phyloP scores from a whole-genome alignment of 1,284 basidiomycete genomes.

The Ustilago loliicola region DNA sequence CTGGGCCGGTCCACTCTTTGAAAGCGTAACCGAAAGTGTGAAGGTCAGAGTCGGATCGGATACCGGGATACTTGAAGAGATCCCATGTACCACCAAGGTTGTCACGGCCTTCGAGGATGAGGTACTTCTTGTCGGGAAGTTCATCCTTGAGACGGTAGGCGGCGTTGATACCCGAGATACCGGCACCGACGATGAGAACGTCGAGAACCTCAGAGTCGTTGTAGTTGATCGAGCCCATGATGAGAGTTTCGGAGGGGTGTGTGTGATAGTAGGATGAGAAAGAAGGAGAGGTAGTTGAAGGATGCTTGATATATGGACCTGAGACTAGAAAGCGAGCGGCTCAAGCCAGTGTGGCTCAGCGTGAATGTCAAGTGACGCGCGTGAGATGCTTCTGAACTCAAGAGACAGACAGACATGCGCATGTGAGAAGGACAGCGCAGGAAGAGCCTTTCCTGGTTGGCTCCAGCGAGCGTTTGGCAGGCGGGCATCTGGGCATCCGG shows the following conservation, averaged over 20 bases:
- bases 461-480: too few species aligned
- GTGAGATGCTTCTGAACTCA: background rate
- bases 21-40: constrained; percentile 58
- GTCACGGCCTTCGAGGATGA: constrained; percentile 54
- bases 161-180: constrained; percentile 69
- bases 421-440: background rate
- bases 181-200: constrained; percentile 66
- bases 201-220: constrained; percentile 50
- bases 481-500: too few species aligned
- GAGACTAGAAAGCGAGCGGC: background rate
- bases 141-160: constrained; percentile 61
- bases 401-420: too few species aligned
- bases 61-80: constrained; percentile 62
- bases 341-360: background rate
- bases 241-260: background rate
- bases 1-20: constrained; percentile 59
- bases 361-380: constrained; percentile 4
- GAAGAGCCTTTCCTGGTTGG: too few species aligned
- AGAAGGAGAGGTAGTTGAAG: background rate
- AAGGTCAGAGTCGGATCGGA: constrained; percentile 49
- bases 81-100: constrained; percentile 66
- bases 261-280: background rate
- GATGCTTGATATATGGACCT: background rate
- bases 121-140: constrained; percentile 57
- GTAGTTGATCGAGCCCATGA: constrained; percentile 50